Evolutionary conservation across 2,329 filamentous ascomycete genomes (phyloP), one percentile per base, ranked within the genome.

Genomic region (Colletotrichum sp.): DNA sequence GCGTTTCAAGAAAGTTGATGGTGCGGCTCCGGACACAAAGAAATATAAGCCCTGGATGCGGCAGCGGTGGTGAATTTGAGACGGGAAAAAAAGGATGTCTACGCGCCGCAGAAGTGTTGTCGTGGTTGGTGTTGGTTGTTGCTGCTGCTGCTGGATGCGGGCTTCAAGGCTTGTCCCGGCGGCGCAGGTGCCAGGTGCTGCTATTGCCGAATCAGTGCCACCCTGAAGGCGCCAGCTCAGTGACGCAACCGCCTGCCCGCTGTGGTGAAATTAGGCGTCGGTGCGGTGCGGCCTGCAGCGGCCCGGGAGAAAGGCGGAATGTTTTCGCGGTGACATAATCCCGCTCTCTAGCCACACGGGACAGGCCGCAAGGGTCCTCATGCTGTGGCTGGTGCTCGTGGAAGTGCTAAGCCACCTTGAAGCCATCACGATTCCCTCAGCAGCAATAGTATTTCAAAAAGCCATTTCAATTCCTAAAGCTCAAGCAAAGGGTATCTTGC

Each of bases 221-320:
- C 34, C 14, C 55, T 16, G 71, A 67, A 78, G 77, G 76, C 77
- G 71, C 64, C 77, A 76, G 57, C 52, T 66, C 73, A 59, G 77
- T 78, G 77, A 78, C 77, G 76, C 76, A 78, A 77, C 73, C 64
- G 34, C 72, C 39, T 24, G 26, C 34, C 18, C 39, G n/a, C 43
- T 13, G 12, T 52, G 43, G 43, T 52, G 43, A 52, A 52, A 21
- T 52, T 52, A 52, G 43, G 39, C 9, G 39, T 48, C 18, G 39
- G 39, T 48, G 36, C 36, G 36, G 36, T 43, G 39, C 39, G 39
- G 18, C 18, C 39, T 48, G 39, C 32, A 57, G 43, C 28, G 65
- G 24, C 55, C 34, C 73, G 69, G 60, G 52, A n/a, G 9, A 55
- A 48, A 12, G 73, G 39, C 26, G 34, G 43, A 75, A 63, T 16